Evolutionary conservation across 768 basidiomycete genomes (phyloP), one percentile per base, ranked within the genome.

Genomic region (Boletus reticuloceps): DNA sequence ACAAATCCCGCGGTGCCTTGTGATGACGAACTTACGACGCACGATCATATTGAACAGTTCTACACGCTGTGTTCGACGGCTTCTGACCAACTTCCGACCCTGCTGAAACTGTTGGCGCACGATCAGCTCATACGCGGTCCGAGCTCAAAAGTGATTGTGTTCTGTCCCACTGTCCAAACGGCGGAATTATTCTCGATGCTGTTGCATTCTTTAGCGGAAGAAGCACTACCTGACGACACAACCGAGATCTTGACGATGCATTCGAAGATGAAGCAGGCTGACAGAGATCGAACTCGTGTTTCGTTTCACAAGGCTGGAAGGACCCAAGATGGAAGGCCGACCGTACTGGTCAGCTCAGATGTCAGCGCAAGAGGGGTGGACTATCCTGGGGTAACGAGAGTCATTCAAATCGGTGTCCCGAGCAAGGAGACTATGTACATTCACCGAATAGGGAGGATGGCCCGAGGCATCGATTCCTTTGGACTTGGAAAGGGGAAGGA

Each of bases 371-470:
- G 92, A 54, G 91, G 91, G 16, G 82, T 95, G 43, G 91, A 96
- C 69, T 96, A 95, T 68, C 92, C 92, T 9, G 84, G 82, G 19
- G 89, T 94, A 20, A 91, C 91, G 0, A 85, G 94, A 38, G 89
- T 95, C 57, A 88, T 98, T 59, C 97, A 98, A 69, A 77, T 99
- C 48, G 94, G 96, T 48, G 76, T 89, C 8, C 94, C 96, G 3
- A 68, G 73, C 7, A 76, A 72, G 1, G 71, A 81, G 11, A 88
- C 92, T 20, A 81, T 86, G 59, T 96, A 97, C 67, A 76, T 94
- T 47, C 91, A 94, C 61, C 88, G 94, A 54, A 83, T 96, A 42
- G 89, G 91, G 4, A 81, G 93, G 51, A 92, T 94, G 0, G 92
- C 90, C 20, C 84, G 93, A 60, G 88, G 82, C 3, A 77, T 78